Evolutionary conservation across 805 yeast species (phyloP), one percentile per base, ranked within the genome.

Genomic region (Lachancea kluyveri): DNA sequence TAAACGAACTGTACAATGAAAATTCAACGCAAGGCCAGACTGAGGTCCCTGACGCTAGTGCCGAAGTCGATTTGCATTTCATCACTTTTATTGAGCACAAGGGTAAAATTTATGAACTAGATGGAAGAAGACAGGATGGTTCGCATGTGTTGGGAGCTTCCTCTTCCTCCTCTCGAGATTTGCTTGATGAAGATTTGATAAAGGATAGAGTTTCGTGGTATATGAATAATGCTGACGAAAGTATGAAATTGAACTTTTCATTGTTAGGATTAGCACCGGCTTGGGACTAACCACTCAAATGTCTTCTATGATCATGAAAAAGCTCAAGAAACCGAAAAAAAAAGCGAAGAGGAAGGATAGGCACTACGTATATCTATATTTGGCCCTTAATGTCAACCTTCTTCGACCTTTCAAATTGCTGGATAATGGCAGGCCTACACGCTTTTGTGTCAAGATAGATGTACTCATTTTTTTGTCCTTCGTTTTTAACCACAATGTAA

Each of bases 361-460:
- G 12, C 12, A 28, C 22, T 16, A 10, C 11, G 17, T 11, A 6
- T 17, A 24, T 19, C 26, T 55, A 78, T 6, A 77, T 67, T 58
- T 88, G 96, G 1, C 97, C 97, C 63, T 88, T 88, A 40, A 90
- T 87, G 51, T 88, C 96, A 9, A 88, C 77, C 49, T 68, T 79
- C 38, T 62, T 72, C 43, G 68, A 61, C 28, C 44, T 57, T 39
- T 54, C 57, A 42, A 57, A 64, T 28, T 49, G 61, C 40, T 38
- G 54, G 39, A 60, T 53, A 4, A 76, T 55, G 0, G 50, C 48
- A 0, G 59, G 10, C 37, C 60, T 51, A 36, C 70, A 53, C 3
- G 49, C 39, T 25, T 37, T 52, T 8, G 64, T 49, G 36, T 61
- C 65, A 30, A 63, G 46, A 30, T 48, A 55, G 26, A 44, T 51